These are phyloP conservation scores for Alternaria brassicae DNA, from an alignment of 2,329 filamentous ascomycete genomes.

Conservation along the genomic window DNA sequence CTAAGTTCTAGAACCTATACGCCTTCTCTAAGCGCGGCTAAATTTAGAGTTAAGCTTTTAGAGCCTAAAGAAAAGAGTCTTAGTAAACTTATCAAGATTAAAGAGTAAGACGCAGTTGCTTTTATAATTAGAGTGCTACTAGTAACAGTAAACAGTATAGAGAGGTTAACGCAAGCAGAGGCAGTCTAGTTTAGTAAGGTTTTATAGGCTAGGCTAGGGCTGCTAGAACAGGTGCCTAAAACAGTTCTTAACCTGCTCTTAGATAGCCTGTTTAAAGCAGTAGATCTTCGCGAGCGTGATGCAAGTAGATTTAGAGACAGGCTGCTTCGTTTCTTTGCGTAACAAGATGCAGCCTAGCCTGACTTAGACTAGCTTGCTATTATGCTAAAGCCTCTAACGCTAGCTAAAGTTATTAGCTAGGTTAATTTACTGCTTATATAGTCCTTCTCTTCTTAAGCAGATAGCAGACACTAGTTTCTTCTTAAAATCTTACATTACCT, in stretches of 20 bases:
- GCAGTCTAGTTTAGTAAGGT: constrained; percentile 11
- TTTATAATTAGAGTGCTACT: neutral
- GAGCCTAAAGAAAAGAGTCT: constrained; percentile 8
- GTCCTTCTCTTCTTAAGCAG: neutral
- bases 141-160: constrained; percentile 12
- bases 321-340: constrained; percentile 11
- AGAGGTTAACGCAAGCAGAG: constrained; percentile 3
- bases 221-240: constrained; percentile 6
- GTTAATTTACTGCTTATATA: neutral
- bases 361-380: neutral
- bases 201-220: constrained; percentile 10
- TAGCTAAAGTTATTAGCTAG: neutral
- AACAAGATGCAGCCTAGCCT: neutral
- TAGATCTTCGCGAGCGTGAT: constrained; percentile 10
- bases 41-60: constrained; percentile 6
- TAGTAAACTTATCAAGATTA: constrained; percentile 12
- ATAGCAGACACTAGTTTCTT: too few species aligned
- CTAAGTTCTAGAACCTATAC: neutral
- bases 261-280: neutral
- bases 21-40: constrained; percentile 1
- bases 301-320: constrained; percentile 4
- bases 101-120: constrained; percentile 14
- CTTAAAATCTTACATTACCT: too few species aligned
- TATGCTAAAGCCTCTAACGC: neutral
- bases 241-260: constrained; percentile 8